Conservation (phyloP, 2,329 filamentous ascomycete species). For the Dactylellina cionopaga region DNA sequence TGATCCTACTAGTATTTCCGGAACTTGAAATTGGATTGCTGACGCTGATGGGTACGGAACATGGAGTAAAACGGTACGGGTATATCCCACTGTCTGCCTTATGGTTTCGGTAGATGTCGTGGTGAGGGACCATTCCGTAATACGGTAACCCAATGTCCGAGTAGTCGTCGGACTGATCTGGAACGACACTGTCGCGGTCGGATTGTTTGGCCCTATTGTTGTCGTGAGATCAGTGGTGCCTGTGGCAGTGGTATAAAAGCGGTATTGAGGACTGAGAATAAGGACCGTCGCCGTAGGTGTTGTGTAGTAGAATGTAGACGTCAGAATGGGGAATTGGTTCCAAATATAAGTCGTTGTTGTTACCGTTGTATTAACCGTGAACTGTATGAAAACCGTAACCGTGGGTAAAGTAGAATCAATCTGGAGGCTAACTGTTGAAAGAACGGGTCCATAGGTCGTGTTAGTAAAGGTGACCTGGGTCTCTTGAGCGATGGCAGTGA, state of each 20-base stretch:
- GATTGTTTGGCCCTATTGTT: slow-evolving; percentile 36
- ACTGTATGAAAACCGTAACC: slow-evolving; percentile 23
- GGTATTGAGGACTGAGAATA: slow-evolving; percentile 9
- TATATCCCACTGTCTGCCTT: slow-evolving; percentile 23
- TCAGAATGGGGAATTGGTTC: slow-evolving; percentile 5
- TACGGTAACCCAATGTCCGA: not conserved
- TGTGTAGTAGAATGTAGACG: slow-evolving; percentile 13
- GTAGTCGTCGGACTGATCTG: slow-evolving; percentile 30
- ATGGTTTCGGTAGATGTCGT: slow-evolving; percentile 15
- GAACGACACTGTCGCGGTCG: slow-evolving; percentile 35
- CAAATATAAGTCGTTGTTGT: slow-evolving; percentile 22
- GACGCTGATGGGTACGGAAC: slow-evolving; percentile 30
- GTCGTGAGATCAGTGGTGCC: slow-evolving; percentile 17
- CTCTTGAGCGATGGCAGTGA: slow-evolving; percentile 37
- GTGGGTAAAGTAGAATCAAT: slow-evolving; percentile 16
- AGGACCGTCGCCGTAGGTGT: slow-evolving; percentile 29
- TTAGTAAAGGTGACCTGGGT: slow-evolving; percentile 27
- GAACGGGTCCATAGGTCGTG: slow-evolving; percentile 23
- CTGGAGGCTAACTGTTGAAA: slow-evolving; percentile 22
- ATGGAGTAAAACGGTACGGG: slow-evolving; percentile 14
- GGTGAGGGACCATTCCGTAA: slow-evolving; percentile 14
- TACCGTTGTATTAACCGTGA: slow-evolving; percentile 6
- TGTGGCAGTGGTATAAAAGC: not conserved
- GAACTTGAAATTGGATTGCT: slow-evolving; percentile 16
- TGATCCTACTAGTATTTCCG: slow-evolving; percentile 5